A percentile compares a stretch with the other conserved stretches of the same genome.
These are phyloP conservation scores for Farysia itapuensis DNA, from an alignment of 1,284 basidiomycete genomes.

Conservation along the genomic window DNA sequence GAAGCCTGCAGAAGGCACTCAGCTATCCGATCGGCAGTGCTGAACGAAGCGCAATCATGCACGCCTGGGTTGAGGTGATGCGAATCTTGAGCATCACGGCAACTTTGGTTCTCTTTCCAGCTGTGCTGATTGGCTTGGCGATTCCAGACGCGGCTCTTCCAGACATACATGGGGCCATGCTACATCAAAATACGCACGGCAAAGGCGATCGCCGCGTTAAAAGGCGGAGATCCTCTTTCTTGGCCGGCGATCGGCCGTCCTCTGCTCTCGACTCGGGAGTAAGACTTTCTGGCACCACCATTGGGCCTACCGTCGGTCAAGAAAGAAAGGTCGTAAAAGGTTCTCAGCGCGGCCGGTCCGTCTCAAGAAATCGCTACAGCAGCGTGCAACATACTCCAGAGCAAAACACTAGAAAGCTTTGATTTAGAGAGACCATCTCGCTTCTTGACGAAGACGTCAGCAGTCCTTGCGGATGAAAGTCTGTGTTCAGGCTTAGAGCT, in stretches of 20 bases:
- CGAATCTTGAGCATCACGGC: constrained; percentile 49
- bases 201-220: constrained; percentile 11
- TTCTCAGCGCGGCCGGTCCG: too few relatives aligned
- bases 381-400: too few relatives aligned
- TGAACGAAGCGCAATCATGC: constrained; percentile 55
- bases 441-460: too few relatives aligned
- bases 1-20: constrained; percentile 54
- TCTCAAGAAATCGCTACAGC: too few relatives aligned
- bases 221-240: constrained; percentile 17
- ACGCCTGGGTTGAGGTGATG: constrained; percentile 57
- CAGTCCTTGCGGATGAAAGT: too few relatives aligned
- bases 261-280: constrained; percentile 28
- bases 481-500: too few relatives aligned
- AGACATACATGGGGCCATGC: constrained; percentile 20
- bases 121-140: constrained; percentile 41
- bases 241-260: constrained; percentile 17
- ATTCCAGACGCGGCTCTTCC: constrained; percentile 47
- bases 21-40: constrained; percentile 53
- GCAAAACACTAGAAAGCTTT: too few relatives aligned
- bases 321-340: too few relatives aligned
- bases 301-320: too few relatives aligned
- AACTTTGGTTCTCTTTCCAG: constrained; percentile 47
- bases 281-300: too few relatives aligned
- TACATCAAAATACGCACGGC: constrained; percentile 10
- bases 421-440: too few relatives aligned